Percentiles rank a stretch among this genome's conserved stretches.
These are phyloP conservation scores for Apiospora rasikravindrae DNA, from an alignment of 2,329 filamentous ascomycete species.

Conservation along the genomic window DNA sequence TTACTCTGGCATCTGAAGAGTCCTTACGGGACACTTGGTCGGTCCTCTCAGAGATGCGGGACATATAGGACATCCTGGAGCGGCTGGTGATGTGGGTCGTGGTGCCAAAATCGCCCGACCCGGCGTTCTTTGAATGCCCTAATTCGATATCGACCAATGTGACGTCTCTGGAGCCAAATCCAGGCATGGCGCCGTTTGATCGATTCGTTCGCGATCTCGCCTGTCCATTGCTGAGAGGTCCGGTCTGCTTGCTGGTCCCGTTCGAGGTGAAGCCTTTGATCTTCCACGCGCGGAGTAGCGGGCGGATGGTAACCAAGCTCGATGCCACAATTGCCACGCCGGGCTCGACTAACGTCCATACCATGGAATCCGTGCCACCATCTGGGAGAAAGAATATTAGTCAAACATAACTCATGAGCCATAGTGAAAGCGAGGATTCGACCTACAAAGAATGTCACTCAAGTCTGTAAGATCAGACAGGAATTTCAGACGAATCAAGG, in stretches of 20 bases:
- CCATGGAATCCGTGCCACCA: constrained; percentile 56
- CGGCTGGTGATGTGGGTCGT: constrained; percentile 8
- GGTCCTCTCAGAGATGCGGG: constrained; percentile 20
- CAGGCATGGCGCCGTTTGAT: constrained; percentile 37
- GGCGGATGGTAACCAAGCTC: constrained; percentile 59
- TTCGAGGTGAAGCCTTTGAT: constrained; percentile 53
- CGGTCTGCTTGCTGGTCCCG: constrained; percentile 40
- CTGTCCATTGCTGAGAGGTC: constrained; percentile 31
- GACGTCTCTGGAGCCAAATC: constrained; percentile 42
- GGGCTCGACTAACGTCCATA: constrained; percentile 63
- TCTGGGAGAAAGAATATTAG: constrained; percentile 37
- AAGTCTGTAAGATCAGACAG: constrained; percentile 50
- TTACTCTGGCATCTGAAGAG: background rate
- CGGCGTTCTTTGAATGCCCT: constrained; percentile 25
- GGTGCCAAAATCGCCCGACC: constrained; percentile 12
- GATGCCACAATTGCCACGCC: constrained; percentile 61
- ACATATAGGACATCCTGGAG: constrained; percentile 7
- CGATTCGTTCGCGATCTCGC: constrained; percentile 38
- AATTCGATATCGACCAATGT: constrained; percentile 43
- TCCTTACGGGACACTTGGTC: background rate
- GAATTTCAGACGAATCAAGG: constrained; percentile 56
- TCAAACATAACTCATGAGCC: background rate
- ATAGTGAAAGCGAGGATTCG: background rate
- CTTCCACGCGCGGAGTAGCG: constrained; percentile 54
- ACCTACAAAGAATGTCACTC: constrained; percentile 55